Conservation (phyloP, 1,284 basidiomycete genomes). For the Exobasidium cylindrosporum region DNA sequence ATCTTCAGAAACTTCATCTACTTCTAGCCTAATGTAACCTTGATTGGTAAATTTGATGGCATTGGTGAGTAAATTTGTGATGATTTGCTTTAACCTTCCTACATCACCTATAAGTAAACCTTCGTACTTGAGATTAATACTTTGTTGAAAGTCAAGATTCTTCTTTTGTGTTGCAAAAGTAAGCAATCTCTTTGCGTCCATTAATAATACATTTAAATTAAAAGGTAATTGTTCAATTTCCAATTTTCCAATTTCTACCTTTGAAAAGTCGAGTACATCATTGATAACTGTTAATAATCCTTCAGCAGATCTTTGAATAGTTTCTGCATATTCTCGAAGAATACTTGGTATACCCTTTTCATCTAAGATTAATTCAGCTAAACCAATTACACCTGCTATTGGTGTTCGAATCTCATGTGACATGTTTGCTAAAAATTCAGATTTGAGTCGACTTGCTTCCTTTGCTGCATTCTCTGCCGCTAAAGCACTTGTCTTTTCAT, state of each 20-base stretch:
- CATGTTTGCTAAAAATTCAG: conserved; percentile 56
- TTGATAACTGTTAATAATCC: conserved; percentile 59
- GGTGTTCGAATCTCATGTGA: conserved; percentile 59
- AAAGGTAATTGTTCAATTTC: conserved; percentile 57
- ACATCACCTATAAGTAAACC: conserved; percentile 47
- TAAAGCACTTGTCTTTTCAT: conserved; percentile 50
- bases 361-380: conserved; percentile 52
- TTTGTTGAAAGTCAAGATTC: conserved; percentile 51
- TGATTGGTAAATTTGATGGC: conserved; percentile 56
- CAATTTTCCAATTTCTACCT: conserved; percentile 57
- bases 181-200: conserved; percentile 53
- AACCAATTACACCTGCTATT: conserved; percentile 55
- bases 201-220: conserved; percentile 52
- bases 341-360: conserved; percentile 50
- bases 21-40: conserved; percentile 50
- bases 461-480: conserved; percentile 56
- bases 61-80: conserved; percentile 57
- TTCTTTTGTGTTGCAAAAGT: conserved; percentile 53
- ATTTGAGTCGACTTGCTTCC: conserved; percentile 61
- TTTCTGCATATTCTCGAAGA: conserved; percentile 57
- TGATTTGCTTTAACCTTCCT: conserved; percentile 48
- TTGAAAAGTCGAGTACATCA: conserved; percentile 58
- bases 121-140: conserved; percentile 39
- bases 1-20: conserved; percentile 44
- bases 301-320: conserved; percentile 57